These are phyloP conservation scores for Lactarius vividus DNA, from an alignment of 768 basidiomycete genomes.

Conservation along the genomic window DNA sequence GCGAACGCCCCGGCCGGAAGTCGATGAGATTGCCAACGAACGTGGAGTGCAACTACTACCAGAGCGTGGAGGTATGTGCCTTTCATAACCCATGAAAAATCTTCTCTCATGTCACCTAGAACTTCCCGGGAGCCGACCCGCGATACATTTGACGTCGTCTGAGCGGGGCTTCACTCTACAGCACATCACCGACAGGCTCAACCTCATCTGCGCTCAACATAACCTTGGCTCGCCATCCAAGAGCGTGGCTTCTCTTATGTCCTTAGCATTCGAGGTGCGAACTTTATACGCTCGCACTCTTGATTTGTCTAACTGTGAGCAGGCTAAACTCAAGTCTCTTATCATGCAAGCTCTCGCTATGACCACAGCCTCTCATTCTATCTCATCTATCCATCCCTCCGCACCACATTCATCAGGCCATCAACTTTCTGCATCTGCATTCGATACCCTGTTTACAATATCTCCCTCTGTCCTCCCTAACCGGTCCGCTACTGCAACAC, in stretches of 20 bases:
- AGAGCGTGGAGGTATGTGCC: slow-evolving; percentile 62
- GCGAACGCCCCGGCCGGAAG: slow-evolving; percentile 44
- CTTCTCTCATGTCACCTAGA: slow-evolving; percentile 40
- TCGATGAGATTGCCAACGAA: slow-evolving; percentile 70
- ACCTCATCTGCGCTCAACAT: slow-evolving; percentile 78
- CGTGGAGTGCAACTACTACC: slow-evolving; percentile 60
- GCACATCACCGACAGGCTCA: slow-evolving; percentile 76
- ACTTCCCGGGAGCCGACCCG: slow-evolving; percentile 66
- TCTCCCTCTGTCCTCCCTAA: slow-evolving; percentile 78
- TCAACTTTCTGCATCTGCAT: slow-evolving; percentile 63
- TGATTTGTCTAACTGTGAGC: slow-evolving; percentile 5
- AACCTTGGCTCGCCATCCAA: slow-evolving; percentile 60
- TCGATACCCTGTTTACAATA: slow-evolving; percentile 75
- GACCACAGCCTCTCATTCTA: slow-evolving; percentile 71
- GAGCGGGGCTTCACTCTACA: slow-evolving; percentile 71
- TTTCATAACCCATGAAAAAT: background rate
- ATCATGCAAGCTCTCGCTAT: slow-evolving; percentile 77
- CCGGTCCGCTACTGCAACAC: slow-evolving; percentile 73
- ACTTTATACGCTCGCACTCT: background rate
- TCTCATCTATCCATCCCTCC: slow-evolving; percentile 71
- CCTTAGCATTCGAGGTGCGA: slow-evolving; percentile 72
- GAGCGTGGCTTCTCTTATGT: slow-evolving; percentile 64
- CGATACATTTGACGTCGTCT: slow-evolving; percentile 70
- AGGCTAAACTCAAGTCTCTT: slow-evolving; percentile 83
- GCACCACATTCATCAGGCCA: slow-evolving; percentile 36